Base-by-base conservation (phyloP, 164 flowering plant genomes). In the Vitis amurensis region DNA sequence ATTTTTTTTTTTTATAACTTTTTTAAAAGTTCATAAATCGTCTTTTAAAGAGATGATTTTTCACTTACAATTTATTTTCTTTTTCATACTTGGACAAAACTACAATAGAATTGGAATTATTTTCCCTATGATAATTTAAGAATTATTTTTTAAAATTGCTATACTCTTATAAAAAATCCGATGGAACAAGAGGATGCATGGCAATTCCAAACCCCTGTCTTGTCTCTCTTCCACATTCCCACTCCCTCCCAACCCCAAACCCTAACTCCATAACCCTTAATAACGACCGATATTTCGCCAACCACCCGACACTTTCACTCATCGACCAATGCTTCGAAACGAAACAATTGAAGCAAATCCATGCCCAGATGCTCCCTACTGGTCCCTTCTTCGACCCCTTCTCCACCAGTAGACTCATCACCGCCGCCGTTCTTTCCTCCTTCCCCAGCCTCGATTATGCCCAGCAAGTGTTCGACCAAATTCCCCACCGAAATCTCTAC, bases 401-500 rank as follows among this genome's bases (percentile, higher is more conserved):
- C 73, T 77, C 87, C 1, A 78, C 86, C 49, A 86, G 87, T 73
- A 80, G 76, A 61, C 86, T 90, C 64, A 61, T 91, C 67, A 68
- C 82, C 0, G 66, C 77, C 7, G 59, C 48, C 5, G 76, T 91
- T 2, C 64, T 83, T 2, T 68, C 88, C 0, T 67, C 74, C 1
- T 72, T 76, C 31, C 66, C 79, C 11, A 71, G 62, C 57, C 76
- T 87, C 14, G 75, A 71, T 7, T 87, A 87, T 65, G 91, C 91
- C 50, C 82, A 67, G 61, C 71, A 77, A 50, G 78, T 90, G 82
- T 90, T 90, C 71, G 87, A 86, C 56, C 87, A 86, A 83, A 87
- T 91, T 71, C 89, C 90, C 47, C 77, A 86, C 60, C 93, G 93
- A 71, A 88, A 87, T 84, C 68, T 87, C 51, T 89, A 78, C 70